These are phyloP conservation scores for Gelatoporia subvermispora DNA, from an alignment of 768 basidiomycete genomes.

Conservation along the genomic window DNA sequence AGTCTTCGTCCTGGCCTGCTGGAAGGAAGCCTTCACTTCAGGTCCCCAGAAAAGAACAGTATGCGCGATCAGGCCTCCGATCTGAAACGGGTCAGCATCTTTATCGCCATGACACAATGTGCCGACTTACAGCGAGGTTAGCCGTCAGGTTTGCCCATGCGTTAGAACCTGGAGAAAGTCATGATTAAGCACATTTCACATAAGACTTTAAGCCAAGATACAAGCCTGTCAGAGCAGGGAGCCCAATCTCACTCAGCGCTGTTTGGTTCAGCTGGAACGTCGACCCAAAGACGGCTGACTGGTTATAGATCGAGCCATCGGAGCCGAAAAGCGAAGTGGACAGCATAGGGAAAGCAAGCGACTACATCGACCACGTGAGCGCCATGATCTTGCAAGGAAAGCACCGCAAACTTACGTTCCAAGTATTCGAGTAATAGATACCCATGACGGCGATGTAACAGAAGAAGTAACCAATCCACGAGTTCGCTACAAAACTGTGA, in stretches of 20 bases:
- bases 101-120: conserved; percentile 2
- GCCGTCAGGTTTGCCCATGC: conserved; percentile 44
- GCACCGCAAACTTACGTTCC: conserved; percentile 38
- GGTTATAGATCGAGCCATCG: conserved; percentile 52
- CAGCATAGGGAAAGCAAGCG: conserved; percentile 52
- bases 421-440: conserved; percentile 61
- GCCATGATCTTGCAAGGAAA: conserved; percentile 13
- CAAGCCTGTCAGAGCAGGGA: conserved; percentile 29
- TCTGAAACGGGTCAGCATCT: too few species aligned
- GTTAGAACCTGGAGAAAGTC: conserved; percentile 36
- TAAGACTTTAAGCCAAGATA: background rate
- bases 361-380: conserved; percentile 26
- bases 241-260: conserved; percentile 42
- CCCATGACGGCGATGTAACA: conserved; percentile 50
- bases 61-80: conserved; percentile 57
- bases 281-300: conserved; percentile 47
- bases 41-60: conserved; percentile 54
- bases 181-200: conserved; percentile 1
- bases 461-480: conserved; percentile 48
- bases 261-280: conserved; percentile 50
- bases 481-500: conserved; percentile 37
- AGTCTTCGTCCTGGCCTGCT: conserved; percentile 37
- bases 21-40: conserved; percentile 46
- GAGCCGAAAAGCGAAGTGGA: conserved; percentile 52
- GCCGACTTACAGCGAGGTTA: conserved; percentile 39